Conservation (phyloP, 1,139 yeast genomes). For the Kodamaea ohmeri region DNA sequence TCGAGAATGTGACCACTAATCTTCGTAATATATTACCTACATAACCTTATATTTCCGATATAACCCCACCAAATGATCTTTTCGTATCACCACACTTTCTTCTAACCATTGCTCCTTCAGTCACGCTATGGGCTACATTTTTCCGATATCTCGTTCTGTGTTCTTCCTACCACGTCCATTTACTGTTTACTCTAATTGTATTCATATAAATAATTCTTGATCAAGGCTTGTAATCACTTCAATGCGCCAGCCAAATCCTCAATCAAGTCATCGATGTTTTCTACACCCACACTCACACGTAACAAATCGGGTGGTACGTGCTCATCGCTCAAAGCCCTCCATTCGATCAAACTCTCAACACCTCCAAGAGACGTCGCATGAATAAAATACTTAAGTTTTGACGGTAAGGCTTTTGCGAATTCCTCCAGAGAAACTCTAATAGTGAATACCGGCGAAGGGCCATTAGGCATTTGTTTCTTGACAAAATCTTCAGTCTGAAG, state of each 20-base stretch:
- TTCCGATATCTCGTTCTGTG: too few relatives aligned
- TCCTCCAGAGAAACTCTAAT: conserved; percentile 51
- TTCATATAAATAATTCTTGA: too few relatives aligned
- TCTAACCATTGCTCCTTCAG: too few relatives aligned
- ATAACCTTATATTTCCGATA: too few relatives aligned
- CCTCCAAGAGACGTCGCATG: conserved; percentile 96
- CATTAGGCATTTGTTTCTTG: conserved; percentile 59
- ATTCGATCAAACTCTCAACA: conserved; percentile 86
- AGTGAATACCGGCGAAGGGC: conserved; percentile 75
- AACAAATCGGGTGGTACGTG: conserved; percentile 53
- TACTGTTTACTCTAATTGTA: too few relatives aligned
- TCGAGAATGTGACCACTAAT: too few relatives aligned
- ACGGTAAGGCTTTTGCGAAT: conserved; percentile 63
- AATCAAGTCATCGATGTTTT: conserved; percentile 69
- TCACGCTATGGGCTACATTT: too few relatives aligned
- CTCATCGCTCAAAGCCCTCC: conserved; percentile 79
- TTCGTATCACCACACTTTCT: too few relatives aligned
- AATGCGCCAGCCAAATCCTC: conserved; percentile 44
- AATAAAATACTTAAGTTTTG: conserved; percentile 64
- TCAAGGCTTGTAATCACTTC: too few relatives aligned
- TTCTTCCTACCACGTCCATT: too few relatives aligned
- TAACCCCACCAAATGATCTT: too few relatives aligned
- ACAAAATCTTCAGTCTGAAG: conserved; percentile 68
- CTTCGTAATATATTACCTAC: too few relatives aligned
- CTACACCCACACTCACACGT: conserved; percentile 78